These are phyloP conservation scores for Fraxinus nigra DNA, from an alignment of 305 asterid species.

Conservation along the genomic window DNA sequence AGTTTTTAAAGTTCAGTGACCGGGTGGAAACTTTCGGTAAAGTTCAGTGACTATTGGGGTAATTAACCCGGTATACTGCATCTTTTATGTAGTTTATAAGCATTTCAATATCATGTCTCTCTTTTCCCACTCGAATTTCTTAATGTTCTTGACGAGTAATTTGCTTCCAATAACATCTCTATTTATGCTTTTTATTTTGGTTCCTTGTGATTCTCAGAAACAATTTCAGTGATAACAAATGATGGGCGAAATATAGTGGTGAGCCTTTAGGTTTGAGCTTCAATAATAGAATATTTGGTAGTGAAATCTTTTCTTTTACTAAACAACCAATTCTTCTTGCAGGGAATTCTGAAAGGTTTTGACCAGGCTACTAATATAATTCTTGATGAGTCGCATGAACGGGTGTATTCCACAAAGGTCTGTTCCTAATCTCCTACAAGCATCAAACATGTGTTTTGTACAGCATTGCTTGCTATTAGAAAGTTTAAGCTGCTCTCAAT, in stretches of 20 bases:
- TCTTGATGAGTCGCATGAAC: conserved; percentile 96
- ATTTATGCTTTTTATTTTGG: background rate
- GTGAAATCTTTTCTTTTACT: conserved; percentile 18
- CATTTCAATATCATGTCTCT: background rate
- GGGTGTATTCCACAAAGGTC: conserved; percentile 97
- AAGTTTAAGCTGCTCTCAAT: background rate
- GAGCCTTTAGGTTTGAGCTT: conserved; percentile 27
- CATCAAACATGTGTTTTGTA: background rate
- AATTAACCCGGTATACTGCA: background rate
- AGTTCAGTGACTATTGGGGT: no score
- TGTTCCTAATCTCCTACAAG: conserved; percentile 11
- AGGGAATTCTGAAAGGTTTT: conserved; percentile 86
- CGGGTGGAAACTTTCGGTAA: no score
- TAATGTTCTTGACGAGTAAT: conserved; percentile 15
- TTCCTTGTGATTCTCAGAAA: conserved; percentile 47
- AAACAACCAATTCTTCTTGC: conserved; percentile 21
- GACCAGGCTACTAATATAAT: conserved; percentile 93
- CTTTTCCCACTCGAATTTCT: conserved; percentile 4
- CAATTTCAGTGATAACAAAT: conserved; percentile 81
- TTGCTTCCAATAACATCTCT: conserved; percentile 24
- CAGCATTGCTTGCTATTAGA: background rate
- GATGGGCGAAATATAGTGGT: conserved; percentile 97
- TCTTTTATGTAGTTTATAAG: background rate
- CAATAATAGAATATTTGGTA: background rate
- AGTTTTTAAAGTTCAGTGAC: no score